A percentile compares a stretch with the other conserved stretches of the same genome.
Evolutionary conservation across 805 yeast species (phyloP).

Genomic region (Suhomyces emberorum): DNA sequence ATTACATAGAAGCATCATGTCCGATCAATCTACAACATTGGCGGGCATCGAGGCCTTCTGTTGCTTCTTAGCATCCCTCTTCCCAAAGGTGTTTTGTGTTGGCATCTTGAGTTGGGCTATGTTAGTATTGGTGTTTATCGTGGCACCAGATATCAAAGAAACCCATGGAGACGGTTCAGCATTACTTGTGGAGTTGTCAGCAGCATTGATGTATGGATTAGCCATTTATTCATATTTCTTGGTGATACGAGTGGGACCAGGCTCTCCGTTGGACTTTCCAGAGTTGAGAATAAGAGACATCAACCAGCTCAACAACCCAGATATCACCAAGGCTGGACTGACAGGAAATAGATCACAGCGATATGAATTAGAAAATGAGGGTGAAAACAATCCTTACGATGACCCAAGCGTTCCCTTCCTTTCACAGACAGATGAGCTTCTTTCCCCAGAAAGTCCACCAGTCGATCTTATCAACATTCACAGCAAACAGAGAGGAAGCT

Average conservation of each 20-base stretch:
- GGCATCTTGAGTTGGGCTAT: constrained; percentile 47
- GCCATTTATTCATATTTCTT: constrained; percentile 51
- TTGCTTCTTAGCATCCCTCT: constrained; percentile 18
- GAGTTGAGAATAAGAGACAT: constrained; percentile 31
- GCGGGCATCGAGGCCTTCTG: not conserved
- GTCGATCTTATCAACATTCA: constrained; percentile 31
- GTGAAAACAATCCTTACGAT: not conserved
- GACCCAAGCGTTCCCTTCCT: constrained; percentile 6
- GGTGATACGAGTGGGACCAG: constrained; percentile 56
- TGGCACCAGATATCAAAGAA: constrained; percentile 18
- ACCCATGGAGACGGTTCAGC: constrained; percentile 11
- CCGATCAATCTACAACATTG: constrained; percentile 4
- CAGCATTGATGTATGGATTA: constrained; percentile 26
- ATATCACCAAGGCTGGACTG: not conserved
- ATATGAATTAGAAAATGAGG: not conserved
- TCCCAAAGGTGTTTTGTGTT: constrained; percentile 50
- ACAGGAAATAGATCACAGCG: not conserved
- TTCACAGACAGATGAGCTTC: constrained; percentile 7
- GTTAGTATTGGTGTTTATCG: constrained; percentile 30
- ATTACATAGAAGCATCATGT: too few species aligned
- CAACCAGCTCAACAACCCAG: not conserved
- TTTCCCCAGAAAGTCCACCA: constrained; percentile 24
- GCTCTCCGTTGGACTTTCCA: constrained; percentile 59
- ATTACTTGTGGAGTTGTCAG: constrained; percentile 11
- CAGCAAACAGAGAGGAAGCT: constrained; percentile 33